Base-by-base conservation (phyloP, 495 filamentous ascomycete genomes). In the Astrocystis sublimbata region DNA sequence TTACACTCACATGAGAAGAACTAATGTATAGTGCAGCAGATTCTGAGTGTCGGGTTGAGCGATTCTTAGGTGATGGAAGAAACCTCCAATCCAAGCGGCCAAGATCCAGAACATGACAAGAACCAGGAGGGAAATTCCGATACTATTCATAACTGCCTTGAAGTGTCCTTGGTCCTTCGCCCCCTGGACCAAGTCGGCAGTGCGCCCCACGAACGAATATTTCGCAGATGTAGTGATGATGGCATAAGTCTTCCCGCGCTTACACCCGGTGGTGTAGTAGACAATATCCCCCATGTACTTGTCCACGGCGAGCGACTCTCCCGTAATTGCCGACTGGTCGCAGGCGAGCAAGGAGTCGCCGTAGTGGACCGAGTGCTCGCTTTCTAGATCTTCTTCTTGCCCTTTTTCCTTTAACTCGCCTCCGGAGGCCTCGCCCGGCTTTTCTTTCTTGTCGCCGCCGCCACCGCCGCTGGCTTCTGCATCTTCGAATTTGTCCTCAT, bases 291-390 rank as follows among this genome's bases (percentile, higher is more conserved):
- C 85, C 73, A 87, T 86, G 72, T 88, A 85, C 76, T 93, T 96
- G 73, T 93, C 89, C 59, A 94, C 91, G 56, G 92, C 91, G 54
- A 96, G 85, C 64, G 92, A 96, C 76, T 97, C 92, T 62, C 92
- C 92, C 24, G 92, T 96, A 67, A 97, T 90, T 63, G 89, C 84
- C 53, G 92, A 96, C 75, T 96, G 92, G 75, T 97, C 92, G 61
- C 96, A 87, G 72, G 94, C 91, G 49, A 97, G 83, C 76, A 89
- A 88, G 45, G 89, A 85, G 61, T 87, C 84, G 43, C 89, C 86
- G 67, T 85, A 89, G 60, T 92, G 83, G 69, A 96, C 83, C 42
- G 86, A 88, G 17, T 52, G 49, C 1, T 21, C 3, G 8, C 49
- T 52, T 21, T 52, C 49, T 15, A 33, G 92, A 68, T 93, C 86